phyloP scores from a whole-genome alignment of 257 asterid species.

The Primulina eburnea region DNA sequence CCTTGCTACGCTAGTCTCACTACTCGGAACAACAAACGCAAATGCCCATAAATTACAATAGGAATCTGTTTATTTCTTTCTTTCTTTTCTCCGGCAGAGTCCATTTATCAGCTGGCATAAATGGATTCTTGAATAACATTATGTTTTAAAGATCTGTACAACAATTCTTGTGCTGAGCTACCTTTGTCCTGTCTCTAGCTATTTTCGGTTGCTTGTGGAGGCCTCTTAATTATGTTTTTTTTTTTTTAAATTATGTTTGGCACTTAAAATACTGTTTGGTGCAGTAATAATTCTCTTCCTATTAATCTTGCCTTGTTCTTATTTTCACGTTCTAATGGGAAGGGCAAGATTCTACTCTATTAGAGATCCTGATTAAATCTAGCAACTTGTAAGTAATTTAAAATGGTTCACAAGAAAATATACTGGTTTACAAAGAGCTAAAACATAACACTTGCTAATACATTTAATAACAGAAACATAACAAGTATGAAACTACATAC shows the following conservation, averaged over 20 bases:
- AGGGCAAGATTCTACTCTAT: too few species aligned
- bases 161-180: background rate
- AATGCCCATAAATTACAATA: conserved; percentile 44
- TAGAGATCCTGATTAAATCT: too few species aligned
- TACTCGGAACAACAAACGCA: conserved; percentile 44
- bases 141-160: background rate
- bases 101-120: background rate
- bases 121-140: background rate
- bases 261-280: too few species aligned
- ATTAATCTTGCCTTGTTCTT: too few species aligned
- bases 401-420: background rate
- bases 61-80: background rate
- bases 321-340: too few species aligned
- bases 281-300: too few species aligned
- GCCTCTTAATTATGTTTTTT: background rate
- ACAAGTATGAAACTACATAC: background rate
- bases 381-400: background rate
- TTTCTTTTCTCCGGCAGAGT: background rate
- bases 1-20: conserved; percentile 60
- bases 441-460: too few species aligned
- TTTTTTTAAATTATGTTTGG: background rate
- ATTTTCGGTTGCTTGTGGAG: background rate
- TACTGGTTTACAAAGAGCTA: background rate
- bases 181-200: background rate
- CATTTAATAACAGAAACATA: too few species aligned